Evolutionary conservation across 139 green algal genomes (phyloP), one percentile per base, ranked within the genome.

Genomic region (Protoeuglena noctilucae): DNA sequence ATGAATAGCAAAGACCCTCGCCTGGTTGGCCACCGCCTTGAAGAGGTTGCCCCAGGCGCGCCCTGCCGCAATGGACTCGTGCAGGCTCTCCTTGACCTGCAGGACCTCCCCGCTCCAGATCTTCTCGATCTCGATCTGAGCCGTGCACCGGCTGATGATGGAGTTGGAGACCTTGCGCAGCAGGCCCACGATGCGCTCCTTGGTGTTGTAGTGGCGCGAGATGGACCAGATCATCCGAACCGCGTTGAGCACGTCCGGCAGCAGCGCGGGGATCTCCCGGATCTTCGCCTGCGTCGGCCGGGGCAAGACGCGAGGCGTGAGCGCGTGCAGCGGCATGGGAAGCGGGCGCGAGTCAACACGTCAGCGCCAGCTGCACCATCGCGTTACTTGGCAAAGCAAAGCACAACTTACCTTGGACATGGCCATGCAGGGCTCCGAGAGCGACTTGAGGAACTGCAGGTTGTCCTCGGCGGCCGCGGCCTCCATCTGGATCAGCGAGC

Each of bases 221-320:
- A 78, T 48, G 48, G 64, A 84, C 85, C 84, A 94, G 14, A 94
- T 75, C 74, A 93, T 77, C 40, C 85, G 74, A 7, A 93, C 71
- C 51, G 67, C 77, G 65, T 81, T 64, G 25, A 94, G 63, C 47
- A 93, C 75, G 19, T 56, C 49, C 3, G 82, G 78, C 60, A 94
- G 65, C 49, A 85, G 60, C 4, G 50, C 26, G 0, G 83, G 77
- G 19, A 94, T 78, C 34, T 81, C 60, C n/a, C n/a, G n/a, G n/a
- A n/a, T n/a, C 59, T 66, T 54, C 16, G 49, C 21, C 21, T n/a
- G n/a, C 34, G 34, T n/a, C n/a, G n/a, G n/a, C n/a, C n/a, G n/a
- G n/a, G n/a, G n/a, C n/a, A n/a, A n/a, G n/a, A n/a, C n/a, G n/a
- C n/a, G n/a, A n/a, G n/a, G n/a, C n/a, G n/a, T n/a, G n/a, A n/a